Percentiles rank a stretch among this genome's conserved stretches.
Conservation (phyloP, 2,329 filamentous ascomycete genomes). For the Acrodontium crateriforme region DNA sequence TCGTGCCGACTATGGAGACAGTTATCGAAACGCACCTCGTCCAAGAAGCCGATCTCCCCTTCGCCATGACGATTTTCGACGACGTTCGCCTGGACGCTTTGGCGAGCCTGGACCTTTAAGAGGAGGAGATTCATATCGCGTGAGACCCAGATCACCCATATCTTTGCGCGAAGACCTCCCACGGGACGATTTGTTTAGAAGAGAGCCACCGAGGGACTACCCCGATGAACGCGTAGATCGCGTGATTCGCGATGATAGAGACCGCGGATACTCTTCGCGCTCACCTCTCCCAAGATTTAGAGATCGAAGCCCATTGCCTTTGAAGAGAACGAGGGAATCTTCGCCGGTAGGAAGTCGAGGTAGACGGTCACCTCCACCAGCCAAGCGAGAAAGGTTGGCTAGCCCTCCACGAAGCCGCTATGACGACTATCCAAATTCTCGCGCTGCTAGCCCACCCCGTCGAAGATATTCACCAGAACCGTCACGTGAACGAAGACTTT, state of each 20-base stretch:
- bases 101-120: no score
- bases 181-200: conserved; percentile 23
- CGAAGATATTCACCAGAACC: conserved; percentile 27
- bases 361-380: conserved; percentile 27
- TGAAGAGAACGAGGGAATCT: conserved; percentile 31
- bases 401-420: conserved; percentile 28
- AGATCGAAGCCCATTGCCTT: conserved; percentile 29
- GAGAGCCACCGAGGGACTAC: conserved; percentile 17
- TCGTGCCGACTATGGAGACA: conserved; percentile 21
- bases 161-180: conserved; percentile 22
- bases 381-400: conserved; percentile 27
- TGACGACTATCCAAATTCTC: conserved; percentile 31
- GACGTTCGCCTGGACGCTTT: conserved; percentile 19
- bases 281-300: conserved; percentile 27
- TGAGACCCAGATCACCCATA: conserved; percentile 19
- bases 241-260: conserved; percentile 18
- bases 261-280: conserved; percentile 13
- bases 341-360: conserved; percentile 35
- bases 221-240: conserved; percentile 9
- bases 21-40: conserved; percentile 19
- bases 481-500: conserved; percentile 22
- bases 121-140: conserved; percentile 23
- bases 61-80: conserved; percentile 18
- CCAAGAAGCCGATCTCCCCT: conserved; percentile 17
- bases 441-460: conserved; percentile 22